Percentiles rank a stretch among this genome's conserved stretches.
These are phyloP conservation scores for Solanum hybrid DNA, from an alignment of 305 asterid genomes.

Conservation along the genomic window DNA sequence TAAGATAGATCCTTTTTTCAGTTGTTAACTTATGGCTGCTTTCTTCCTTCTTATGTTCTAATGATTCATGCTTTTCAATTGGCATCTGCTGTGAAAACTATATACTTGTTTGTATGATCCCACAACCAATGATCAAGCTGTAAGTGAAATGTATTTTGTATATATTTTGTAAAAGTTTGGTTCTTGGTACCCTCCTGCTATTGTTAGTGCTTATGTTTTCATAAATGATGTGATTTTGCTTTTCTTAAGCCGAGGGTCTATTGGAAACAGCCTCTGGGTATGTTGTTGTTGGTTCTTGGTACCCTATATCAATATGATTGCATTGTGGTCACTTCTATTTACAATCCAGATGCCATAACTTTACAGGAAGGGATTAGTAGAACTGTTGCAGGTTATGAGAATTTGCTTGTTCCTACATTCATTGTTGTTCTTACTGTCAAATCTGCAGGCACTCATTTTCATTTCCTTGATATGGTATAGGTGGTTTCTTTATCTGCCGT, in stretches of 20 bases:
- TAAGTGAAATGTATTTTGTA: background rate
- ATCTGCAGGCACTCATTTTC: background rate
- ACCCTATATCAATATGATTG: background rate
- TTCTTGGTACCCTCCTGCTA: background rate
- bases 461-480: background rate
- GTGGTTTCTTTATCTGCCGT: background rate
- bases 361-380: background rate
- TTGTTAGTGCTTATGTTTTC: background rate
- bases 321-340: background rate
- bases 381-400: background rate
- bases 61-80: background rate
- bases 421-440: background rate
- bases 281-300: background rate
- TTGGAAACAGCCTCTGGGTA: background rate
- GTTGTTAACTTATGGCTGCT: background rate
- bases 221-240: background rate
- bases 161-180: background rate
- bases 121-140: background rate
- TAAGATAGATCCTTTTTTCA: background rate
- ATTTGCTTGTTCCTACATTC: background rate
- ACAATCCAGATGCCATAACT: background rate
- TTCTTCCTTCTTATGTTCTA: background rate
- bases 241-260: background rate
- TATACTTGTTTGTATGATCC: background rate
- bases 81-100: background rate